phyloP scores from a whole-genome alignment of 495 filamentous ascomycete species.

The Haplographium delicatum region DNA sequence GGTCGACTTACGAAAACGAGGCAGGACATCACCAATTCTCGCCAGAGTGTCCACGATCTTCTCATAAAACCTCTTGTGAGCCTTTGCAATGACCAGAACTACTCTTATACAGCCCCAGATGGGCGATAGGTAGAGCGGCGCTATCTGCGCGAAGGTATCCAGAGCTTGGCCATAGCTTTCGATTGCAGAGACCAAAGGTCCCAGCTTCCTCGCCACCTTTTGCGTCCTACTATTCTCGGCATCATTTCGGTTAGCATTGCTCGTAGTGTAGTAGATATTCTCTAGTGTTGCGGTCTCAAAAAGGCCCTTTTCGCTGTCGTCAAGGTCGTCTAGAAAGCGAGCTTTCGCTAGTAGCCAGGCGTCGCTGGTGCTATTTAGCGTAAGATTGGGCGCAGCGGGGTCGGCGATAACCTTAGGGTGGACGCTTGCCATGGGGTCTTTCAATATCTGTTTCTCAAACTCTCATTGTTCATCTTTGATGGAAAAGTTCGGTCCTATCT shows the following conservation, averaged over 20 bases:
- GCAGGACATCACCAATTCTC: conserved; percentile 35
- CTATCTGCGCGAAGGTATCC: conserved; percentile 33
- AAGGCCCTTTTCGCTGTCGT: conserved; percentile 22
- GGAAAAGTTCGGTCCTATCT: too few relatives aligned
- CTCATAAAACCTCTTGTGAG: conserved; percentile 32
- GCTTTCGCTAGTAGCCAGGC: conserved; percentile 28
- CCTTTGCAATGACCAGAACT: conserved; percentile 32
- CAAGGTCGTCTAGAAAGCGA: conserved; percentile 30
- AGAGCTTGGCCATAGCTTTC: conserved; percentile 37
- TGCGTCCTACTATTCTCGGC: conserved; percentile 24
- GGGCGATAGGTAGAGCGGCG: conserved; percentile 30
- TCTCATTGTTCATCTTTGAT: too few relatives aligned
- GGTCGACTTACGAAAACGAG: conserved; percentile 32
- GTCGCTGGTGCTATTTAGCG: too few relatives aligned
- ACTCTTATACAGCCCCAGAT: conserved; percentile 40
- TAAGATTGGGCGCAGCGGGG: too few relatives aligned
- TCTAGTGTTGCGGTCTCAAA: conserved; percentile 24
- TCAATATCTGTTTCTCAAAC: too few relatives aligned
- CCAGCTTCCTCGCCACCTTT: conserved; percentile 21
- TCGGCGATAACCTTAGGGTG: too few relatives aligned
- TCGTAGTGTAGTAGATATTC: conserved; percentile 24
- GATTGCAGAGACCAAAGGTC: conserved; percentile 32
- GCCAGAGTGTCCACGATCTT: conserved; percentile 34
- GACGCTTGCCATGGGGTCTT: too few relatives aligned
- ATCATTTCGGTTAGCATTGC: conserved; percentile 22